Conservation (phyloP, 2,329 filamentous ascomycete genomes). For the Paraphaeosphaeria minitans region DNA sequence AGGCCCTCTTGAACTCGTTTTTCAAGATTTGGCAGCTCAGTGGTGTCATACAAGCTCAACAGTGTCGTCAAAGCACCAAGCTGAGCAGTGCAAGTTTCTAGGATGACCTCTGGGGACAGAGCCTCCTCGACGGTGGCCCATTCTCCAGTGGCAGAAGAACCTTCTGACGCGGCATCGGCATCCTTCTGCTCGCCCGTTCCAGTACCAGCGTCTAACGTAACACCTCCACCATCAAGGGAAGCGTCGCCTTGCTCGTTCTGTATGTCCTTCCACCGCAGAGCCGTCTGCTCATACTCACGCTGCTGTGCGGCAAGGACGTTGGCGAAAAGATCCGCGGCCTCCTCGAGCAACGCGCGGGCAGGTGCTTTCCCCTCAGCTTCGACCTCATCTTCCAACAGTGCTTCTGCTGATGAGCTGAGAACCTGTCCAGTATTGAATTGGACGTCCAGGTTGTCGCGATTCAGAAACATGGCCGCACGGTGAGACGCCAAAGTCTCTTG, state of each 20-base stretch:
- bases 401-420: slow-evolving; percentile 68
- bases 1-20: slow-evolving; percentile 61
- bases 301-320: slow-evolving; percentile 53
- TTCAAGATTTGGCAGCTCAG: slow-evolving; percentile 56
- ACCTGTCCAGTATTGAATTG: slow-evolving; percentile 76
- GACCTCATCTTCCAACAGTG: slow-evolving; percentile 59
- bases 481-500: slow-evolving; percentile 68
- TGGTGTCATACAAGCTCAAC: slow-evolving; percentile 57
- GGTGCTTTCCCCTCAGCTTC: slow-evolving; percentile 46
- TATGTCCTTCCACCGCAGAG: slow-evolving; percentile 38
- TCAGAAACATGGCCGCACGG: slow-evolving; percentile 63
- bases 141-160: slow-evolving; percentile 56
- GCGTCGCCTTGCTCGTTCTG: slow-evolving; percentile 28
- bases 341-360: slow-evolving; percentile 60
- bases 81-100: slow-evolving; percentile 71
- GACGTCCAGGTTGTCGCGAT: slow-evolving; percentile 68
- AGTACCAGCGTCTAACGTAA: slow-evolving; percentile 12
- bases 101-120: slow-evolving; percentile 65
- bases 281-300: slow-evolving; percentile 51
- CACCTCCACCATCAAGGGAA: slow-evolving; percentile 27
- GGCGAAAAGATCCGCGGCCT: slow-evolving; percentile 66
- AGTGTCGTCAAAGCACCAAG: slow-evolving; percentile 55
- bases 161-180: slow-evolving; percentile 31
- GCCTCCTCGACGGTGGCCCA: slow-evolving; percentile 72
- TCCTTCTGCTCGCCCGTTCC: slow-evolving; percentile 17